These are phyloP conservation scores for Scopulariopsis brevicaulis DNA, from an alignment of 2,329 filamentous ascomycete species.

Conservation along the genomic window DNA sequence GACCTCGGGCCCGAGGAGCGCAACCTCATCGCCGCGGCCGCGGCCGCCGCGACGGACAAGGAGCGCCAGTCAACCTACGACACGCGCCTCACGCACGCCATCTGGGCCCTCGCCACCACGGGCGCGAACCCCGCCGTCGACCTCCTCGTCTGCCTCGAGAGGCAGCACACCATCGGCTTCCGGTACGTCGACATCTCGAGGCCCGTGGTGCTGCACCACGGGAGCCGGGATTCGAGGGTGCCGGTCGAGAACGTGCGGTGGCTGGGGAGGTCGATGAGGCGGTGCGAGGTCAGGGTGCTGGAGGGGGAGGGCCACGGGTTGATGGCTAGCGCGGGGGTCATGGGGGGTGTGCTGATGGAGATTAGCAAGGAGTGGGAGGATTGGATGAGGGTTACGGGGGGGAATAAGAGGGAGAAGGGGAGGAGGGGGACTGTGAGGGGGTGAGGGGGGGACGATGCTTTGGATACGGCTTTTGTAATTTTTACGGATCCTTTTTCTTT, in stretches of 20 bases:
- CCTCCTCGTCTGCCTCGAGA: slow-evolving; percentile 82
- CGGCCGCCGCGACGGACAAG: slow-evolving; percentile 53
- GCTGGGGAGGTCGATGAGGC: slow-evolving; percentile 87
- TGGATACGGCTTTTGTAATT: no score
- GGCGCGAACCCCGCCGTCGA: slow-evolving; percentile 92
- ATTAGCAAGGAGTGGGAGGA: slow-evolving; percentile 92
- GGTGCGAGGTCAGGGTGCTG: slow-evolving; percentile 82
- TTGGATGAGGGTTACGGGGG: slow-evolving; percentile 55
- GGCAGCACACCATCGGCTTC: slow-evolving; percentile 85
- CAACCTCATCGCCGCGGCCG: slow-evolving; percentile 37
- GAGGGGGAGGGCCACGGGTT: slow-evolving; percentile 89
- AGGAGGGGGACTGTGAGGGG: slow-evolving; percentile 1
- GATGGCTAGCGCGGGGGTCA: slow-evolving; percentile 89
- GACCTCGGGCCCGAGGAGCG: slow-evolving; percentile 5
- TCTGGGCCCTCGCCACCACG: slow-evolving; percentile 86
- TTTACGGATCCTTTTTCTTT: no score
- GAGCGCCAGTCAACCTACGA: slow-evolving; percentile 72
- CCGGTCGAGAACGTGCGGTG: slow-evolving; percentile 92
- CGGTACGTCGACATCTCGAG: slow-evolving; percentile 93
- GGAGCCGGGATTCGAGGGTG: slow-evolving; percentile 78
- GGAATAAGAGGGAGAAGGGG: background rate
- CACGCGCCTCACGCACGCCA: slow-evolving; percentile 75
- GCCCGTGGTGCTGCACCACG: slow-evolving; percentile 87
- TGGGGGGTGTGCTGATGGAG: slow-evolving; percentile 90
- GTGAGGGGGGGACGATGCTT: background rate